Evolutionary conservation across 148 eudicot species (phyloP).

Genomic region (Fallopia convolvulus): DNA sequence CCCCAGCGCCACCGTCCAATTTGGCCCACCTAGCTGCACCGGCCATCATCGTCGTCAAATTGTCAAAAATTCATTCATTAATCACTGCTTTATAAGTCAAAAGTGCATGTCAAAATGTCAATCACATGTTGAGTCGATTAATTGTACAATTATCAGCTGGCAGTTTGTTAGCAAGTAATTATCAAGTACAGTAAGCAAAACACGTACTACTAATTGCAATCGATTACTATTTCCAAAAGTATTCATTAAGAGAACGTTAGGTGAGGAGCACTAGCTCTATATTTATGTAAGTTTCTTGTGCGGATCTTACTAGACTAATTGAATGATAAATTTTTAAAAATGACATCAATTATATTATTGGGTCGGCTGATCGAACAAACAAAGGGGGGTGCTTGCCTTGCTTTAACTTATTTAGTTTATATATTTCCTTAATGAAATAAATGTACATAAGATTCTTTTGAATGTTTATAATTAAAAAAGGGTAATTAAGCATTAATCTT

Average conservation of each 20-base stretch:
- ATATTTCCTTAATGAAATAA: no score
- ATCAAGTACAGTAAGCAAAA: not conserved
- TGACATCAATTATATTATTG: not conserved
- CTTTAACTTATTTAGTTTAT: no score
- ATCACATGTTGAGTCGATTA: no score
- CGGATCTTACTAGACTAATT: not conserved
- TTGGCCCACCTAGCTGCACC: constrained; percentile 41
- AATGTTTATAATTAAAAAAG: no score
- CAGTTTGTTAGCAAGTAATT: not conserved
- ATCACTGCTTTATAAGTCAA: not conserved
- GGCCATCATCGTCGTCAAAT: not conserved
- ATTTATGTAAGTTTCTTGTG: not conserved
- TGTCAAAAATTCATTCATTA: not conserved
- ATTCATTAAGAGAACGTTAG: not conserved
- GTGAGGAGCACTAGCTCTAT: not conserved
- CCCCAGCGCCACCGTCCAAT: constrained; percentile 37
- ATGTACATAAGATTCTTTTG: no score
- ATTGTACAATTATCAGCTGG: not conserved
- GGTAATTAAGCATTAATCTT: constrained; percentile 9
- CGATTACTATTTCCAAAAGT: no score
- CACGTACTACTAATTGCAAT: not conserved
- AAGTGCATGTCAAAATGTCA: no score
- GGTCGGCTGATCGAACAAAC: no score
- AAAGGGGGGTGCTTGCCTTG: no score
- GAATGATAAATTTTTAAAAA: no score